Evolutionary conservation across 768 basidiomycete genomes (phyloP).

Genomic region (Boletus pseudopeckii): DNA sequence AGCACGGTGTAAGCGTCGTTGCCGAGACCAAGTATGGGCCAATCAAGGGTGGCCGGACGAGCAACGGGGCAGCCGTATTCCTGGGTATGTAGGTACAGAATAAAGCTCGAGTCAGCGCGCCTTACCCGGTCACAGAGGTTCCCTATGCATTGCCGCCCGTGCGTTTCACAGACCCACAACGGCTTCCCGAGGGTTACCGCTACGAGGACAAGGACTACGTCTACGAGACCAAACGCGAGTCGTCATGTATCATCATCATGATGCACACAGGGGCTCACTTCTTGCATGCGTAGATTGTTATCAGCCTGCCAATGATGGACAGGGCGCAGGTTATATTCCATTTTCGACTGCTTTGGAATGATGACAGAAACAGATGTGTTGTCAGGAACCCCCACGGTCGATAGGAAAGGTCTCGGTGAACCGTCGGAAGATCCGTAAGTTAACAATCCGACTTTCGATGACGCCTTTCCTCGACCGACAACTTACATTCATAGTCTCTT

Average conservation of each 20-base stretch:
- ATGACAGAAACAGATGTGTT: neutral
- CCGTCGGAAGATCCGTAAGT: conserved; percentile 69
- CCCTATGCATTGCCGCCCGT: conserved; percentile 67
- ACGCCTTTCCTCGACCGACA: neutral
- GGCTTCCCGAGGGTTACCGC: conserved; percentile 49
- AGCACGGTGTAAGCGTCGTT: conserved; percentile 39
- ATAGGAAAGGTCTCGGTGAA: conserved; percentile 63
- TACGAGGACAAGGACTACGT: conserved; percentile 64
- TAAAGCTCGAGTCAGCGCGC: neutral
- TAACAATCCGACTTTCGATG: neutral
- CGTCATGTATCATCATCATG: neutral
- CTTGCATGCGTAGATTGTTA: conserved; percentile 42
- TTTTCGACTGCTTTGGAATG: neutral
- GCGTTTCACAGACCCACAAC: conserved; percentile 61
- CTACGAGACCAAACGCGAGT: conserved; percentile 53
- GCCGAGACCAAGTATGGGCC: conserved; percentile 55
- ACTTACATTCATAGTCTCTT: conserved; percentile 44
- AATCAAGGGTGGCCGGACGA: conserved; percentile 56
- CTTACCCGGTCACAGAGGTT: conserved; percentile 46
- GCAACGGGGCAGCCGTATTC: conserved; percentile 61
- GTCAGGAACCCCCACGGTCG: conserved; percentile 45
- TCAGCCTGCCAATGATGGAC: conserved; percentile 66
- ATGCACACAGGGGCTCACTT: neutral
- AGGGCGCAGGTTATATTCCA: conserved; percentile 43
- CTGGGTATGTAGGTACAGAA: conserved; percentile 42